Evolutionary conservation across 2,329 filamentous ascomycete species (phyloP), one percentile per base, ranked within the genome.

Genomic region (Colletotrichum echinochloae): DNA sequence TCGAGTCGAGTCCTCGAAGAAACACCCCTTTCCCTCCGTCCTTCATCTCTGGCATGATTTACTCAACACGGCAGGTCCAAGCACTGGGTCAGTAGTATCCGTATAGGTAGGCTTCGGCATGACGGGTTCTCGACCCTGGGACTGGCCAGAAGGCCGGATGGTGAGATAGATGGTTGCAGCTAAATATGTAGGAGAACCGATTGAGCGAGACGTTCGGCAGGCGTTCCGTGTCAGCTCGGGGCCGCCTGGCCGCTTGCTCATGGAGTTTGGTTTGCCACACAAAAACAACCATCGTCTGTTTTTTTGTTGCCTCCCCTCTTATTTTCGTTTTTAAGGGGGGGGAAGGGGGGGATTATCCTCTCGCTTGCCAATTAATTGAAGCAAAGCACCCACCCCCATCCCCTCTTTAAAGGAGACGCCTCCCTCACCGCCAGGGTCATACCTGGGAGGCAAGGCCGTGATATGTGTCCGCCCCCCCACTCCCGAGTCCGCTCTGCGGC

Each of bases 401-500:
- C 41, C 41, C 41, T 9, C 41, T 3, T 6, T 9, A 28, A 7
- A 5, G 6, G 26, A 28, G 14, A 26, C 23, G 23, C 26, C 18
- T 46, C 20, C 30, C 5, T 20, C 44, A 18, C 8, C 30, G 6
- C 30, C n/a, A 16, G n/a, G 44, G 35, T 33, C 20, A 26, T 33
- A n/a, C 30, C 14, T 33, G 44, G 1, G 28, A 44, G 5, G 5
- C 20, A 30, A 39, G 63, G 55, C 54, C 30, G 46, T 14, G 44
- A 65, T 11, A 8, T 61, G 33, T 14, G 5, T 33, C 49, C 37
- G 3, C 28, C 20, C 35, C 46, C 26, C 20, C 26, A 5, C 51
- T n/a, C 44, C 5, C 54, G 35, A 55, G 61, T 33, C 59, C 61
- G 23, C 62, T 28, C 33, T 60, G 62, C 39, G 62, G 66, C 66